Base-by-base conservation (phyloP, 306 rosid genomes). In the Gynostemma pentaphyllum region DNA sequence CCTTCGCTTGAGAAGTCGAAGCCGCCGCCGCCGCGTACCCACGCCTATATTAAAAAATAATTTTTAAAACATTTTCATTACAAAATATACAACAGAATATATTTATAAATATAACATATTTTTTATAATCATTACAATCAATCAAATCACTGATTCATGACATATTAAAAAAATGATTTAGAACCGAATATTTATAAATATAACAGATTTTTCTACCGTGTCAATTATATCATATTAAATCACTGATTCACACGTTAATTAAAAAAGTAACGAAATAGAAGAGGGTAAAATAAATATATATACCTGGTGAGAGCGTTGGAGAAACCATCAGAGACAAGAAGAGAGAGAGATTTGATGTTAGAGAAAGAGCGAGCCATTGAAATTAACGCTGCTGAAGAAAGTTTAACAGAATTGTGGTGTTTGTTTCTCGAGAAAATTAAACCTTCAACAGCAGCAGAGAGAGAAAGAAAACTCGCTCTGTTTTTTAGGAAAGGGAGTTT, bases 281-380 rank as follows among this genome's bases (percentile, higher is more conserved):
- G 1, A 34, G 45, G 3, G 1, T 27, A 41, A n/a, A 19, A 41
- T 1, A 5, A 34, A 0, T 7, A 22, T 5, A 32, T 10, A 8
- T 79, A 85, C 96, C 96, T 81, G 67, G 66, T 26, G 68, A 92
- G 61, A 34, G 68, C 24, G 77, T 32, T 74, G 7, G 91, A 75
- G 76, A 82, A 66, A 23, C 80, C 77, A 14, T 80, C 75, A 10
- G 57, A 62, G 39, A 83, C 63, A 57, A 80, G 75, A 74, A 79
- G 45, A 50, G 94, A 79, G 67, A 88, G n/a, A 46, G 50, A 1
- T 79, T 84, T 92, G 50, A 66, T 78, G 82, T 54, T 80, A 60
- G 84, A 64, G 88, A 87, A 80, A 82, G 96, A 81, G 56, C 79
- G 95, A 83, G 96, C 83, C 97, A 91, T 80, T 71, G 55, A 45